These are phyloP conservation scores for Rubia yunnanensis DNA, from an alignment of 257 asterid species.

Conservation along the genomic window DNA sequence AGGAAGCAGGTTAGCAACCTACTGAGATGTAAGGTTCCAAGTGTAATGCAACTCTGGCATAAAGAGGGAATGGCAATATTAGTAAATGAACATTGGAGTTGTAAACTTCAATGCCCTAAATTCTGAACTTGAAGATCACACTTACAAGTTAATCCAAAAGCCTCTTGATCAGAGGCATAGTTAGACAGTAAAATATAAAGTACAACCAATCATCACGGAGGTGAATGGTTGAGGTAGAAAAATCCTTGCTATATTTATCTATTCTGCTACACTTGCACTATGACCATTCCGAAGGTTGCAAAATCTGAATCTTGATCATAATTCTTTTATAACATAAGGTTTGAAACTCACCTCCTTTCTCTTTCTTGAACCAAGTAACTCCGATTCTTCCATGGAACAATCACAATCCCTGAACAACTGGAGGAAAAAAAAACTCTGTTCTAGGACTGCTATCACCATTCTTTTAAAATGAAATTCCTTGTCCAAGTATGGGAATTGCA, in stretches of 20 bases:
- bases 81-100: conserved; percentile 46
- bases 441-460: too few relatives aligned
- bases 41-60: conserved; percentile 24
- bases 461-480: too few relatives aligned
- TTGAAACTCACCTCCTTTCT: too few relatives aligned
- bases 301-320: conserved; percentile 50
- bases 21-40: conserved; percentile 33
- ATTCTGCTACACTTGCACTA: conserved; percentile 22
- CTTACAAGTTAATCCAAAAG: conserved; percentile 63
- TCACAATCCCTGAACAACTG: too few relatives aligned
- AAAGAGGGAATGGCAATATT: conserved; percentile 25
- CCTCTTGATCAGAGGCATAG: conserved; percentile 41
- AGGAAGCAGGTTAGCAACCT: conserved; percentile 45
- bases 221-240: conserved; percentile 25
- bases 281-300: conserved; percentile 43
- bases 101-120: conserved; percentile 45
- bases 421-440: too few relatives aligned
- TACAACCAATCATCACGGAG: conserved; percentile 57
- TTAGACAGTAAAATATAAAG: conserved; percentile 40
- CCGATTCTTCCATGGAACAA: too few relatives aligned
- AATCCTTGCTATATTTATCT: conserved; percentile 18
- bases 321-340: conserved; percentile 50
- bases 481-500: too few relatives aligned
- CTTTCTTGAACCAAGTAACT: too few relatives aligned
- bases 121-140: conserved; percentile 63